These are phyloP conservation scores for Coniosporium apollinis DNA, from an alignment of 495 filamentous ascomycete genomes.

Conservation along the genomic window DNA sequence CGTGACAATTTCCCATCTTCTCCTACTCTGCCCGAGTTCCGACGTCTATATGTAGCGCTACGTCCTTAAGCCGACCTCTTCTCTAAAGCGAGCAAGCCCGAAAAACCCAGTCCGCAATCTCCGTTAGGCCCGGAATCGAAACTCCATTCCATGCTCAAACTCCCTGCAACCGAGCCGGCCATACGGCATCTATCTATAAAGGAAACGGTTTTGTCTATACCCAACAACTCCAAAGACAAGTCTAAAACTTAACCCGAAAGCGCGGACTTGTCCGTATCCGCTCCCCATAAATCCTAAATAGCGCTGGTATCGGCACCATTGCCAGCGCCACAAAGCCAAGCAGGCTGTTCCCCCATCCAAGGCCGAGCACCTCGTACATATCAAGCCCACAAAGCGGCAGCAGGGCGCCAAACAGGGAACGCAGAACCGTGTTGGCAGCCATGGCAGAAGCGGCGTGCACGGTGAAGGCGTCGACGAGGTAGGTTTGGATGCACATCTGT, in stretches of 20 bases:
- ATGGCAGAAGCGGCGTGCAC: slow-evolving; percentile 22
- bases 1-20: too few species aligned
- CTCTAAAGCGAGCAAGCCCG: too few species aligned
- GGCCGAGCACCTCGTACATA: slow-evolving; percentile 21
- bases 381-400: slow-evolving; percentile 19
- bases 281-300: slow-evolving; percentile 21
- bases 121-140: too few species aligned
- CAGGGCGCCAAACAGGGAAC: slow-evolving; percentile 20
- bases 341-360: slow-evolving; percentile 25
- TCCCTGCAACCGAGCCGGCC: too few species aligned
- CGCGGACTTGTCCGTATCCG: slow-evolving; percentile 21
- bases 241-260: slow-evolving; percentile 19
- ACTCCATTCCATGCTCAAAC: too few species aligned
- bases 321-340: slow-evolving; percentile 20
- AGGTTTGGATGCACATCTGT: slow-evolving; percentile 23
- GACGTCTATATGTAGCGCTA: too few species aligned
- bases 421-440: slow-evolving; percentile 22
- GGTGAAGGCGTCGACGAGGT: slow-evolving; percentile 21
- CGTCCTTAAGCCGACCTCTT: too few species aligned
- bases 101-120: too few species aligned
- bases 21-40: too few species aligned
- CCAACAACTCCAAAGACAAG: too few species aligned
- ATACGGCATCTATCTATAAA: too few species aligned
- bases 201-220: too few species aligned
- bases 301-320: slow-evolving; percentile 17